Evolutionary conservation across 1,284 basidiomycete genomes (phyloP).

Genomic region (Chalciporus piperatoides): DNA sequence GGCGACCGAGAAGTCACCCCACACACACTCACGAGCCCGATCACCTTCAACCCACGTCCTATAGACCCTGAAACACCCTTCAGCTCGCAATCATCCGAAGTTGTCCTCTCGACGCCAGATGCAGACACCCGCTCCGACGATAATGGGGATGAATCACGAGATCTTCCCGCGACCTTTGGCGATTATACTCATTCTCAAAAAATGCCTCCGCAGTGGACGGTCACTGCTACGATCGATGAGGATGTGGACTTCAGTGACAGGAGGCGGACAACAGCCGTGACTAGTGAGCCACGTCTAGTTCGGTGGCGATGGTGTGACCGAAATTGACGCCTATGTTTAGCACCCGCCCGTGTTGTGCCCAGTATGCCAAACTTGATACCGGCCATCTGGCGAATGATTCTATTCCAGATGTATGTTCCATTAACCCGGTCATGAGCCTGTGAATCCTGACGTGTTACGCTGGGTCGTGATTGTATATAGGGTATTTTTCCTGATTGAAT

Average conservation of each 20-base stretch:
- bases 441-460: background rate
- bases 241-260: background rate
- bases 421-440: background rate
- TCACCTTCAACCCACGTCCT: background rate
- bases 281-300: slow-evolving; percentile 10
- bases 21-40: background rate
- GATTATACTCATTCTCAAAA: background rate
- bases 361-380: slow-evolving; percentile 17
- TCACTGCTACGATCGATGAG: background rate
- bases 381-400: slow-evolving; percentile 31
- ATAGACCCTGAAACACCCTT: slow-evolving; percentile 1
- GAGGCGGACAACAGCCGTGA: background rate
- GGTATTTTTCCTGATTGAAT: slow-evolving; percentile 23
- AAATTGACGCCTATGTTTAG: slow-evolving; percentile 8
- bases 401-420: slow-evolving; percentile 28
- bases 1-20: background rate
- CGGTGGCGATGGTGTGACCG: background rate
- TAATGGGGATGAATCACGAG: background rate
- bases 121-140: background rate
- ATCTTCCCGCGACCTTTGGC: background rate
- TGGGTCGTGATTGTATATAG: slow-evolving; percentile 11
- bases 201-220: slow-evolving; percentile 4
- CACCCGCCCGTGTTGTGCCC: background rate
- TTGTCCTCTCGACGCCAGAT: background rate
- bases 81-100: background rate